Percentiles rank a stretch among this genome's conserved stretches.
Conservation (phyloP, 2,329 filamentous ascomycete species). For the Leptographium lundbergii region DNA sequence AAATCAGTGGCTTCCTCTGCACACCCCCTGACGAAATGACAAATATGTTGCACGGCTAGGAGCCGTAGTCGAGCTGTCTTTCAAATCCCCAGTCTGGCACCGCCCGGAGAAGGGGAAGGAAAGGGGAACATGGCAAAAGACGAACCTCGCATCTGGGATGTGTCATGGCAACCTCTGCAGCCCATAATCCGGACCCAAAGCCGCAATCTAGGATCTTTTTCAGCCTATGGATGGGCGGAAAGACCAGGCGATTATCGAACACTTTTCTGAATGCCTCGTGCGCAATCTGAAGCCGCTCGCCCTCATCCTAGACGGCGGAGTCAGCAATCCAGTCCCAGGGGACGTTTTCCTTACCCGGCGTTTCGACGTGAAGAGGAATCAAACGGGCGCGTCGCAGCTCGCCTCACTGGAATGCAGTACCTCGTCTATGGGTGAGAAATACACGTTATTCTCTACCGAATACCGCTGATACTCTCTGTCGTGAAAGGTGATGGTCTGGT, state of each 20-base stretch:
- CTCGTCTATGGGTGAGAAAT: conserved; percentile 60
- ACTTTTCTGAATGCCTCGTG: conserved; percentile 49
- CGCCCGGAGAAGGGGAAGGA: background rate
- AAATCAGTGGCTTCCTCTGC: no score
- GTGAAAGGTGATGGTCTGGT: conserved; percentile 46
- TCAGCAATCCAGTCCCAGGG: conserved; percentile 1
- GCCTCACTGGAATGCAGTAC: conserved; percentile 26
- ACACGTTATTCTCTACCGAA: conserved; percentile 50
- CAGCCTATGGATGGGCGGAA: conserved; percentile 49
- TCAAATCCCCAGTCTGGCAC: background rate
- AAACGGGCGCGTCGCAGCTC: background rate
- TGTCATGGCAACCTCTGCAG: conserved; percentile 51
- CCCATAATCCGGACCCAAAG: conserved; percentile 60
- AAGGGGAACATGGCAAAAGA: background rate
- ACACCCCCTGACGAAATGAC: no score
- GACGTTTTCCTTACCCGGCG: no score
- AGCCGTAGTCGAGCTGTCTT: no score
- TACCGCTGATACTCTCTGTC: conserved; percentile 56
- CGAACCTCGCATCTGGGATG: conserved; percentile 51
- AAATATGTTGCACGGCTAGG: no score
- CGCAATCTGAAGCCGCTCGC: conserved; percentile 49
- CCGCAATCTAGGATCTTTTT: conserved; percentile 58
- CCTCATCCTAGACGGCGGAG: conserved; percentile 43
- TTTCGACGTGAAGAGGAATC: no score
- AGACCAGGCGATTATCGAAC: conserved; percentile 56